These are phyloP conservation scores for Epichloe glyceriae DNA, from an alignment of 2,329 filamentous ascomycete species.

Conservation along the genomic window DNA sequence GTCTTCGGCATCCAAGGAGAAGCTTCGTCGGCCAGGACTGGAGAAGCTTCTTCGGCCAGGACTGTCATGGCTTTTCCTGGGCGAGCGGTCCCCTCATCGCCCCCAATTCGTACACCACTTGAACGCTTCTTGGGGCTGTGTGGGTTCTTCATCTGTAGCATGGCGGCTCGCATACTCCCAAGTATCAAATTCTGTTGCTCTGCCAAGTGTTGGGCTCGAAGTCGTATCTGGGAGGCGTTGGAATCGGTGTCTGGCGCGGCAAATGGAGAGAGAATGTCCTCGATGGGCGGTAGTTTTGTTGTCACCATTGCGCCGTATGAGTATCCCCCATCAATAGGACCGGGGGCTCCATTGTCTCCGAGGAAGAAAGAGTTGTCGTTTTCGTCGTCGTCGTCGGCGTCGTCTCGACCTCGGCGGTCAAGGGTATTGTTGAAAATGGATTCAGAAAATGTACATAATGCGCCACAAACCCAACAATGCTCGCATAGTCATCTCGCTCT, in stretches of 20 bases:
- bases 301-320: constrained; percentile 84
- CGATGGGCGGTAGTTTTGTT: constrained; percentile 52
- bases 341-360: constrained; percentile 10
- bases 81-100: constrained; percentile 28
- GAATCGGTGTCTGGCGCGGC: constrained; percentile 37
- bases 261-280: constrained; percentile 48
- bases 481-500: constrained; percentile 71
- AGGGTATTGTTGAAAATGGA: constrained; percentile 16
- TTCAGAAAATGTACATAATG: constrained; percentile 55
- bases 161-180: constrained; percentile 21
- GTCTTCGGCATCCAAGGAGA: constrained; percentile 34
- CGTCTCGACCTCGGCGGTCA: neutral
- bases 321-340: constrained; percentile 62
- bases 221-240: constrained; percentile 53
- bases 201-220: constrained; percentile 56
- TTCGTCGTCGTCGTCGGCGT: neutral
- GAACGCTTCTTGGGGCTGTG: constrained; percentile 11
- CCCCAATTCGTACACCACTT: constrained; percentile 35
- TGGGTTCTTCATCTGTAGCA: constrained; percentile 14
- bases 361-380: neutral
- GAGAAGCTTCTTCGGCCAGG: constrained; percentile 22
- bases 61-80: constrained; percentile 27
- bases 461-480: constrained; percentile 67
- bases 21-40: constrained; percentile 16
- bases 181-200: constrained; percentile 43